Conservation (phyloP, 495 filamentous ascomycete species). For the Penicillium maclennaniae region DNA sequence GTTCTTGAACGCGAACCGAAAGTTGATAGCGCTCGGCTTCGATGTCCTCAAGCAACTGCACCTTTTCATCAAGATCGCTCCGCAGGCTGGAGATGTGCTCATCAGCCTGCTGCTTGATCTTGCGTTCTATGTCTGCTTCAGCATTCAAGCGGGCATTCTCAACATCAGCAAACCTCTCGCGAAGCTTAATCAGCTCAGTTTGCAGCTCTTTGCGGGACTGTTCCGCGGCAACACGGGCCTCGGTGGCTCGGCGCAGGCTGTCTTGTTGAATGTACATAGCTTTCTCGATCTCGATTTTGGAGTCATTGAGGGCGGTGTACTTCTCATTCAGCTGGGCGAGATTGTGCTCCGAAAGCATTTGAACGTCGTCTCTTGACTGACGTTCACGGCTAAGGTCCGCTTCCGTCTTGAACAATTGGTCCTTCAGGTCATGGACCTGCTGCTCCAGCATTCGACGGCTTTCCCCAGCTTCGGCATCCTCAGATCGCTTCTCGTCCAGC, state of each 20-base stretch:
- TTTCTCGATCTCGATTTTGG: slow-evolving; percentile 96
- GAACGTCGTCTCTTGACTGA: slow-evolving; percentile 94
- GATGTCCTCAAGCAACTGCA: slow-evolving; percentile 65
- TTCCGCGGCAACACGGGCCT: slow-evolving; percentile 73
- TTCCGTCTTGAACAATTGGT: slow-evolving; percentile 78
- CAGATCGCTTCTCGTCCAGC: slow-evolving; percentile 82
- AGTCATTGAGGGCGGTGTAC: slow-evolving; percentile 81
- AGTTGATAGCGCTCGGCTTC: slow-evolving; percentile 73
- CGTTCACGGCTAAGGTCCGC: slow-evolving; percentile 86
- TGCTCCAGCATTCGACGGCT: slow-evolving; percentile 81
- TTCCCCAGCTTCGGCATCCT: slow-evolving; percentile 81
- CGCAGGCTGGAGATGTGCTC: slow-evolving; percentile 76
- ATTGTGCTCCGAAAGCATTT: slow-evolving; percentile 87
- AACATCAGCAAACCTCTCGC: slow-evolving; percentile 74
- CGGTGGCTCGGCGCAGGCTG: slow-evolving; percentile 80
- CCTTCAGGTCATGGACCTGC: slow-evolving; percentile 83
- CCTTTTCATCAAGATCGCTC: slow-evolving; percentile 72
- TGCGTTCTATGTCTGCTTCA: slow-evolving; percentile 76
- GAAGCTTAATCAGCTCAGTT: slow-evolving; percentile 73
- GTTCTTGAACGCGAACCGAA: slow-evolving; percentile 68
- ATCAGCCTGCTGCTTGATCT: slow-evolving; percentile 68
- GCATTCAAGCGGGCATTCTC: slow-evolving; percentile 83
- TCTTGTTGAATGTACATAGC: slow-evolving; percentile 99
- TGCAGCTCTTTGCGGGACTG: slow-evolving; percentile 86
- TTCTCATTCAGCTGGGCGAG: slow-evolving; percentile 76